Evolutionary conservation across 75 land plant genomes (phyloP).

Genomic region (Pinus tabuliformis): DNA sequence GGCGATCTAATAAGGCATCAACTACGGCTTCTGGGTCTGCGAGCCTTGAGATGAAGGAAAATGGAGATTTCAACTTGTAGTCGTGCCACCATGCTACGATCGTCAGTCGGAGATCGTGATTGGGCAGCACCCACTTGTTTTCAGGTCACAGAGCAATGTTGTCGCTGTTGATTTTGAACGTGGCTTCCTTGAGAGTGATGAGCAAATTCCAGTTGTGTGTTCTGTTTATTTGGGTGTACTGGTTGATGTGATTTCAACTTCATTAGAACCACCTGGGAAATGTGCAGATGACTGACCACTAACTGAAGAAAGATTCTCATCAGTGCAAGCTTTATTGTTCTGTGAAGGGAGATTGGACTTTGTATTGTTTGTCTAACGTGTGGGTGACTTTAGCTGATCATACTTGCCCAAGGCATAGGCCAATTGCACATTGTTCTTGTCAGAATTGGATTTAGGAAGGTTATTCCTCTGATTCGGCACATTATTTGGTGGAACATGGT

Average conservation of each 20-base stretch:
- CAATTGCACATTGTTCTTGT: not conserved
- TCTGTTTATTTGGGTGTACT: too few relatives aligned
- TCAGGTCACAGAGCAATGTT: too few relatives aligned
- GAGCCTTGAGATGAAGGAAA: too few relatives aligned
- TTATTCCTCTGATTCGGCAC: not conserved
- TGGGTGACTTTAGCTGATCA: constrained; percentile 21
- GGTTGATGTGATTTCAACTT: constrained; percentile 30
- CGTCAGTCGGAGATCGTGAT: too few relatives aligned
- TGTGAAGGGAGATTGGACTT: not conserved
- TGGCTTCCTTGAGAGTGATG: too few relatives aligned
- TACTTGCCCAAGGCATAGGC: constrained; percentile 10
- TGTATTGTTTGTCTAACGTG: constrained; percentile 14
- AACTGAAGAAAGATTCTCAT: not conserved
- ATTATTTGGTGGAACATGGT: constrained; percentile 10
- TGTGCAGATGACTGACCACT: not conserved
- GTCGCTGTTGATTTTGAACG: too few relatives aligned
- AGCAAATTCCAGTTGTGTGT: too few relatives aligned
- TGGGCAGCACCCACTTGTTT: too few relatives aligned
- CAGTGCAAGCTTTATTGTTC: not conserved
- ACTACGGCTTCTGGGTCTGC: too few relatives aligned
- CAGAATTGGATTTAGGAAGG: not conserved
- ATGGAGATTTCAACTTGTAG: too few relatives aligned
- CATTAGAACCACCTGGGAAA: not conserved
- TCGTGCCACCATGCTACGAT: too few relatives aligned
- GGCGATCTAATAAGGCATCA: too few relatives aligned